Evolutionary conservation across 1,139 yeast species (phyloP).

Genomic region (Candida labiduridarum): DNA sequence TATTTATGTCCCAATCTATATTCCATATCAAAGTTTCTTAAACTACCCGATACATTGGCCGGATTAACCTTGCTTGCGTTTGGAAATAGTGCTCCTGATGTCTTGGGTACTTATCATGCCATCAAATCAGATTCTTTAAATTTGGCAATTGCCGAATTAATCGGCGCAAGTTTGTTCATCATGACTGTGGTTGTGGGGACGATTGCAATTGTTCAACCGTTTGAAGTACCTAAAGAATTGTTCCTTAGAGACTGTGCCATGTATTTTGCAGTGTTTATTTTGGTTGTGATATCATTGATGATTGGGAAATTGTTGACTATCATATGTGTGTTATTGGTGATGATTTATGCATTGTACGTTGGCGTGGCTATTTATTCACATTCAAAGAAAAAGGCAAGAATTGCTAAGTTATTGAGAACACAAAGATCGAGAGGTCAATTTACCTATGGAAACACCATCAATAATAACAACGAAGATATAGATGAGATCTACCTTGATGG

Average conservation of each 20-base stretch:
- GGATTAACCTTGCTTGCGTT: slow-evolving; percentile 87
- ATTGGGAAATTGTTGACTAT: slow-evolving; percentile 47
- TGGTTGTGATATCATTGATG: slow-evolving; percentile 43
- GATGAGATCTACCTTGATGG: slow-evolving; percentile 27
- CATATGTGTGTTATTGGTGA: slow-evolving; percentile 52
- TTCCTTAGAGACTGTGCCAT: slow-evolving; percentile 61
- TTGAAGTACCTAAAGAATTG: slow-evolving; percentile 51
- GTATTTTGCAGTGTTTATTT: slow-evolving; percentile 47
- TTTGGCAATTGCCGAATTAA: slow-evolving; percentile 82
- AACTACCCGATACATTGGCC: slow-evolving; percentile 75
- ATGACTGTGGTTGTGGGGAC: slow-evolving; percentile 74
- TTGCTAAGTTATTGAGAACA: slow-evolving; percentile 24
- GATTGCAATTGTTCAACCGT: slow-evolving; percentile 71
- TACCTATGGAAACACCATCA: slow-evolving; percentile 10
- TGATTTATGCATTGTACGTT: slow-evolving; percentile 58
- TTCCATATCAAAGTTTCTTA: slow-evolving; percentile 58
- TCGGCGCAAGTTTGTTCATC: slow-evolving; percentile 86
- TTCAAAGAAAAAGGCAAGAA: slow-evolving; percentile 24
- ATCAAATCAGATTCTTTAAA: slow-evolving; percentile 68
- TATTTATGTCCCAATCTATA: slow-evolving; percentile 75
- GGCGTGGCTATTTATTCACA: slow-evolving; percentile 38
- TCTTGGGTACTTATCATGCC: slow-evolving; percentile 81
- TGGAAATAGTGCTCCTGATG: slow-evolving; percentile 93
- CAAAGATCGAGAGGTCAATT: slow-evolving; percentile 34
- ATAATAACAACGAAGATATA: slow-evolving; percentile 19